phyloP scores from a whole-genome alignment of 179 eudicot species.

The Patellifolia procumbens region DNA sequence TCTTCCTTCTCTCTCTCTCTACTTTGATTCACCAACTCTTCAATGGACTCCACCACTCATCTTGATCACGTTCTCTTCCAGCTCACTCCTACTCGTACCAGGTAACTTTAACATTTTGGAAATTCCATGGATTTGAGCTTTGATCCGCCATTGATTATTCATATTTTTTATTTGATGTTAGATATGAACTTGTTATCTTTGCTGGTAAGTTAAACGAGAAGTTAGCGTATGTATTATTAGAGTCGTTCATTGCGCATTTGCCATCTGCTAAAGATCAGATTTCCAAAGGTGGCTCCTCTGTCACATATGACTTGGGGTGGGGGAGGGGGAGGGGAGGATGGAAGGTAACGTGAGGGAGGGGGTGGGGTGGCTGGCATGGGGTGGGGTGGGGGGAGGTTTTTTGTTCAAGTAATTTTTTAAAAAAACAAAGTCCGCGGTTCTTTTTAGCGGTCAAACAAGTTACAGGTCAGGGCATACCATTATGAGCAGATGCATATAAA shows the following conservation, averaged over 20 bases:
- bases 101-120: slow-evolving; percentile 53
- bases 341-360: too few species aligned
- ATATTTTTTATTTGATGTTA: slow-evolving; percentile 14
- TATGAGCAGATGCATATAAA: too few species aligned
- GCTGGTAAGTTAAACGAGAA: slow-evolving; percentile 69
- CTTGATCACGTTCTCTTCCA: slow-evolving; percentile 76
- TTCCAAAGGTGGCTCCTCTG: slow-evolving; percentile 78
- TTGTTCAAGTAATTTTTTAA: too few species aligned
- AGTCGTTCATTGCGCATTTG: slow-evolving; percentile 65
- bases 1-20: background rate
- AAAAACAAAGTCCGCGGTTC: too few species aligned
- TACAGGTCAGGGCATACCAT: too few species aligned
- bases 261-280: slow-evolving; percentile 70
- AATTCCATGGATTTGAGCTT: too few species aligned
- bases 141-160: slow-evolving; percentile 2
- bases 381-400: too few species aligned
- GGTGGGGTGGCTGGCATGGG: too few species aligned
- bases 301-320: too few species aligned
- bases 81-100: slow-evolving; percentile 85
- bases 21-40: background rate
- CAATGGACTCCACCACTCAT: slow-evolving; percentile 62
- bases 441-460: too few species aligned
- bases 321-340: too few species aligned
- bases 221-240: slow-evolving; percentile 70
- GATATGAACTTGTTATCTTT: slow-evolving; percentile 81